These are phyloP conservation scores for Thuidium tamariscinum DNA, from an alignment of 225 moss, liverwort and hornwort species.

Conservation along the genomic window DNA sequence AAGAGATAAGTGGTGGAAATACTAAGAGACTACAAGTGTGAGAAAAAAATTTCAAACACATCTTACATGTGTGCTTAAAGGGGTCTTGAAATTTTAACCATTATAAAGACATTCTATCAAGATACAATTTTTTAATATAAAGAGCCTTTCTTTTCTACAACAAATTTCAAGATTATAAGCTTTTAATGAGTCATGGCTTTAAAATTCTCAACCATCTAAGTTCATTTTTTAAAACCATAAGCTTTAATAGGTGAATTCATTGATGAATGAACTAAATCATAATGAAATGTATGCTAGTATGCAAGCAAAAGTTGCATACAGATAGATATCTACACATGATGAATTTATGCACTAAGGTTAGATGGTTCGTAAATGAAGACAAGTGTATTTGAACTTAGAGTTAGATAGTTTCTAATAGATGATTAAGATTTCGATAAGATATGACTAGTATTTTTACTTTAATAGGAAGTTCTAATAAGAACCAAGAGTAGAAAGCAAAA, in stretches of 20 bases:
- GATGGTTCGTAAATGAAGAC: accelerated
- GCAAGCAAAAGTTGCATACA: accelerated
- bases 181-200: too few species aligned
- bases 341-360: too few species aligned
- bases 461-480: accelerated
- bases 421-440: not conserved
- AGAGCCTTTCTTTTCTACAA: too few species aligned
- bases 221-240: too few species aligned
- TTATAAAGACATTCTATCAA: too few species aligned
- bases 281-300: not conserved
- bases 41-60: not conserved
- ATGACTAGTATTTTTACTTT: not conserved
- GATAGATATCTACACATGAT: too few species aligned
- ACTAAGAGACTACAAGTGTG: accelerated
- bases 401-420: not conserved
- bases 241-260: not conserved
- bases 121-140: too few species aligned
- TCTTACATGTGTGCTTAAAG: not conserved
- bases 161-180: too few species aligned
- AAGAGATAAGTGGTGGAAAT: not conserved
- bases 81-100: not conserved
- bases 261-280: not conserved
- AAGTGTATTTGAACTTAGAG: not conserved
- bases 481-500: not conserved
- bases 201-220: too few species aligned